A percentile compares a stretch with the other conserved stretches of the same genome.
Conservation (phyloP, 805 yeast genomes). For the Metahyphopichia silvanorum region DNA sequence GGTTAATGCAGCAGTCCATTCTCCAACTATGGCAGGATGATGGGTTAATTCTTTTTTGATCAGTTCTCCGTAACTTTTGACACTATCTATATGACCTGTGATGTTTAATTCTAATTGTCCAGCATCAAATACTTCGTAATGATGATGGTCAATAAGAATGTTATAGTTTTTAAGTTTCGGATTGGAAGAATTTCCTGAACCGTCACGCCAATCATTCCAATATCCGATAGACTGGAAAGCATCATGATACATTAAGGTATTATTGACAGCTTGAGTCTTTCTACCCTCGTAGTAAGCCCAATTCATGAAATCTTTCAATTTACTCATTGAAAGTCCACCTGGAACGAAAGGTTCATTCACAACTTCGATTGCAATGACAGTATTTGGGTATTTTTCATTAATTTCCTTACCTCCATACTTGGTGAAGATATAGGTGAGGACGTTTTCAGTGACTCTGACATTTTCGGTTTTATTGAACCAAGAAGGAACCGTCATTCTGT, state of each 20-base stretch:
- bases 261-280: constrained; percentile 5
- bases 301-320: constrained; percentile 18
- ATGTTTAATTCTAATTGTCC: constrained; percentile 10
- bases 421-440: constrained; percentile 12
- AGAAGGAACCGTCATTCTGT: constrained; percentile 30
- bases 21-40: constrained; percentile 60
- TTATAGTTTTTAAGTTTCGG: no score
- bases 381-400: constrained; percentile 20
- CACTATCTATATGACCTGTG: constrained; percentile 10
- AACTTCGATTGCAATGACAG: constrained; percentile 26
- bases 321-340: constrained; percentile 15
- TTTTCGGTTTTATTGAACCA: constrained; percentile 17
- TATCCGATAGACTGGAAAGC: constrained; percentile 14
- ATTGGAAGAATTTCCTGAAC: no score
- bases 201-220: no score
- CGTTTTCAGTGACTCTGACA: constrained; percentile 7
- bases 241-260: constrained; percentile 11
- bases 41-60: no score
- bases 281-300: constrained; percentile 12
- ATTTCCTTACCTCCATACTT: constrained; percentile 11
- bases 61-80: constrained; percentile 16
- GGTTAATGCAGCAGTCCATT: constrained; percentile 71
- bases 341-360: constrained; percentile 28
- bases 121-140: constrained; percentile 20
- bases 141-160: constrained; percentile 22